Conservation (phyloP, 495 filamentous ascomycete species). For the Penicillium atrosanguineum region DNA sequence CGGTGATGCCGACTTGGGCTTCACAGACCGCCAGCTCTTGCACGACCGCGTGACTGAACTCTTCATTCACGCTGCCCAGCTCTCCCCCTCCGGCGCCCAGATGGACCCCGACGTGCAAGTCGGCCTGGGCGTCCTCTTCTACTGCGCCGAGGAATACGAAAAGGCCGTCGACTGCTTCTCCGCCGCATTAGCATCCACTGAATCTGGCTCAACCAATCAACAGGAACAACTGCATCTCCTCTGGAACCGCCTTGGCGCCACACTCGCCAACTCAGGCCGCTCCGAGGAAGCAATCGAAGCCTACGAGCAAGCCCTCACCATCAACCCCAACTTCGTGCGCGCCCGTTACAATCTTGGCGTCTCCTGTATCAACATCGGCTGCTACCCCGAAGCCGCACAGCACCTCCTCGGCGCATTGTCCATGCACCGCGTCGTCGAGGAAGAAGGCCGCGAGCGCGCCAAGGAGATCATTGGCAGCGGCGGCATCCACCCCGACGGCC, state of each 20-base stretch:
- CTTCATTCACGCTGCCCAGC: slow-evolving; percentile 88
- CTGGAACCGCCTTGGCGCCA: slow-evolving; percentile 97
- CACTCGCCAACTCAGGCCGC: slow-evolving; percentile 89
- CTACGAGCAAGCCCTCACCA: slow-evolving; percentile 84
- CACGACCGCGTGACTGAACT: slow-evolving; percentile 86
- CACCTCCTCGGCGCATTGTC: slow-evolving; percentile 89
- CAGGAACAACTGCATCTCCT: slow-evolving; percentile 81
- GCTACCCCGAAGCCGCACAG: slow-evolving; percentile 86
- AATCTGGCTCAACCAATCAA: slow-evolving; percentile 73
- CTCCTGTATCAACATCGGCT: slow-evolving; percentile 95
- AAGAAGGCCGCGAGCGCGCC: slow-evolving; percentile 77
- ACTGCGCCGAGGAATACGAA: slow-evolving; percentile 94
- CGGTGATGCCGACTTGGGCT: slow-evolving; percentile 72
- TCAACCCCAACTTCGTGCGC: slow-evolving; percentile 93
- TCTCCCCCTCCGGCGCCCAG: slow-evolving; percentile 79
- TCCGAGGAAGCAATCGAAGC: slow-evolving; percentile 94
- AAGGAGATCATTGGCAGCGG: slow-evolving; percentile 72
- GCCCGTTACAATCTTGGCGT: slow-evolving; percentile 97
- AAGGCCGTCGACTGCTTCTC: slow-evolving; percentile 99
- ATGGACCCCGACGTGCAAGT: slow-evolving; percentile 99
- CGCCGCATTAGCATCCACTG: slow-evolving; percentile 77
- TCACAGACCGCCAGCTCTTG: slow-evolving; percentile 85
- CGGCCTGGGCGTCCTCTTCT: slow-evolving; percentile 94
- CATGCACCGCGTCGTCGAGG: slow-evolving; percentile 96
- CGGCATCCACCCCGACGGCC: slow-evolving; percentile 38